Percentiles rank a stretch among this genome's conserved stretches.
phyloP scores from a whole-genome alignment of 2,329 filamentous ascomycete species.

The Diaporthe longicolla region DNA sequence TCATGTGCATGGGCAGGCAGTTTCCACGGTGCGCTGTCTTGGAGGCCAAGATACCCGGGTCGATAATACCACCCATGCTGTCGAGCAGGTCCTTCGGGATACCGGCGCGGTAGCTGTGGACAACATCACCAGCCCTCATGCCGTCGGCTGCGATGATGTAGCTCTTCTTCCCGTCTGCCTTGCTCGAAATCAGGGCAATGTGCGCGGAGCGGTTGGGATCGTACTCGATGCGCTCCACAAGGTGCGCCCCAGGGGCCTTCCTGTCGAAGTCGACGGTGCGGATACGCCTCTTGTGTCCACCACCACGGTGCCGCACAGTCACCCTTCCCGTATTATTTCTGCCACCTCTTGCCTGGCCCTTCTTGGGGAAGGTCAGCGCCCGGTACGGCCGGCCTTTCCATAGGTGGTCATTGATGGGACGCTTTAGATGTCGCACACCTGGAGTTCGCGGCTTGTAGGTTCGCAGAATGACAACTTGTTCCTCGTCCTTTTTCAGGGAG shows the following conservation, averaged over 20 bases:
- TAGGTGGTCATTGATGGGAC: slow-evolving; percentile 95
- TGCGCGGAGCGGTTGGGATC: slow-evolving; percentile 95
- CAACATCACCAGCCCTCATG: slow-evolving; percentile 89
- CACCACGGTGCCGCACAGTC: slow-evolving; percentile 92
- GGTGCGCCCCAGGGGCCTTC: slow-evolving; percentile 82
- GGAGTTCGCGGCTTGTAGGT: slow-evolving; percentile 96
- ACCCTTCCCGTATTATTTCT: slow-evolving; percentile 89
- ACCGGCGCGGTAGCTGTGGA: slow-evolving; percentile 92
- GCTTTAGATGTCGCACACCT: slow-evolving; percentile 89
- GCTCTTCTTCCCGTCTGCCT: slow-evolving; percentile 80
- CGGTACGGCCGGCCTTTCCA: slow-evolving; percentile 93
- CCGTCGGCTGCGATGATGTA: slow-evolving; percentile 98
- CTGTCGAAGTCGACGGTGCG: slow-evolving; percentile 91
- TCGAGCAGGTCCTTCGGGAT: slow-evolving; percentile 89
- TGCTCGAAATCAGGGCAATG: slow-evolving; percentile 86
- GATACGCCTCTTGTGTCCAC: slow-evolving; percentile 92
- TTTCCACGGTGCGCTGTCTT: slow-evolving; percentile 96
- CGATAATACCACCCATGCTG: slow-evolving; percentile 92
- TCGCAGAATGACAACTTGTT: slow-evolving; percentile 70
- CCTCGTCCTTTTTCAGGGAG: slow-evolving; percentile 45
- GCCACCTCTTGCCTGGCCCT: slow-evolving; percentile 92
- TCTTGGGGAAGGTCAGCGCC: slow-evolving; percentile 90
- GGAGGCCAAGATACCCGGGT: slow-evolving; percentile 95
- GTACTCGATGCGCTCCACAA: slow-evolving; percentile 95
- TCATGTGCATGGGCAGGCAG: slow-evolving; percentile 94